These are phyloP conservation scores for Boletales sp. DNA, from an alignment of 768 basidiomycete species.

Conservation along the genomic window DNA sequence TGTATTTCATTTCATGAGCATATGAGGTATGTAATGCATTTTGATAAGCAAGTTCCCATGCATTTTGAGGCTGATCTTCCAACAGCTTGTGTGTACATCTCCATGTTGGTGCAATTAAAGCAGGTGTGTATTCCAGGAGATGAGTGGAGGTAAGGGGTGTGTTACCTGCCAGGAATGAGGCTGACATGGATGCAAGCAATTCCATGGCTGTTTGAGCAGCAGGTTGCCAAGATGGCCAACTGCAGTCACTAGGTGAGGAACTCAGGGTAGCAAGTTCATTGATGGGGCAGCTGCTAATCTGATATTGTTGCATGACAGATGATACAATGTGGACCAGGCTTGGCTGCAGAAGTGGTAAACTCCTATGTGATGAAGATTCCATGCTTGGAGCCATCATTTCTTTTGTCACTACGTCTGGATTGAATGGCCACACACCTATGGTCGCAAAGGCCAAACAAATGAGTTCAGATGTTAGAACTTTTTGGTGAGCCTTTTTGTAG, in stretches of 20 bases:
- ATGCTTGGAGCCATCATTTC: slow-evolving; percentile 10
- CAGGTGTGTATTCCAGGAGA: neutral
- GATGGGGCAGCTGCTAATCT: neutral
- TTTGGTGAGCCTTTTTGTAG: slow-evolving; percentile 12
- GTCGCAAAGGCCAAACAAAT: slow-evolving; percentile 25
- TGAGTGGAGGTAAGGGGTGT: neutral
- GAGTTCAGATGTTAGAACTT: slow-evolving; percentile 13
- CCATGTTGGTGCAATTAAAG: no score
- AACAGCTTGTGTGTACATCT: no score
- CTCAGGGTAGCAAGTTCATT: neutral
- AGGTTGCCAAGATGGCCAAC: no score
- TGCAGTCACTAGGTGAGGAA: no score
- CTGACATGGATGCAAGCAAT: slow-evolving; percentile 8
- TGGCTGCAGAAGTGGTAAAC: slow-evolving; percentile 19
- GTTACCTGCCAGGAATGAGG: neutral
- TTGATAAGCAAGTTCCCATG: no score
- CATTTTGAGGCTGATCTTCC: no score
- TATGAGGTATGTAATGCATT: no score
- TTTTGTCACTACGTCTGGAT: neutral
- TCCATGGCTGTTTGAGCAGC: no score
- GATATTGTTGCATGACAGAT: neutral
- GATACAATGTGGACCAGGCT: slow-evolving; percentile 5
- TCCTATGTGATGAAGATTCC: neutral
- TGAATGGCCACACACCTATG: slow-evolving; percentile 28
- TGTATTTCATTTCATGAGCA: no score